phyloP scores from a whole-genome alignment of 176 grass and related monocot genomes.

The Hyparrhenia diplandra region DNA sequence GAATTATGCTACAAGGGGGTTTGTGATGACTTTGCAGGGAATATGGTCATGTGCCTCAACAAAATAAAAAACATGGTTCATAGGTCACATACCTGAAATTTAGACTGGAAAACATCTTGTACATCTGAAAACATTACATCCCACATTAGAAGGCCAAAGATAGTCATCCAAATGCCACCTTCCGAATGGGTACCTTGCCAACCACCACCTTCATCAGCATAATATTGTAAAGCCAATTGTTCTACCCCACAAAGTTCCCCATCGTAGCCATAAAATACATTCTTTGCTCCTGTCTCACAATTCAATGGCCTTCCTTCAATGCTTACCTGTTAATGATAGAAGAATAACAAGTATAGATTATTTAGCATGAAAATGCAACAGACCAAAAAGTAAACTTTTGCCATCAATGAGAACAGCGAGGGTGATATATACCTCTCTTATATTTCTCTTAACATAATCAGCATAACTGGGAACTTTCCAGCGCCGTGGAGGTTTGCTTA shows the following conservation, averaged over 20 bases:
- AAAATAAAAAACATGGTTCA: background rate
- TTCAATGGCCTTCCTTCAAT: conserved; percentile 74
- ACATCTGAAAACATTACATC: conserved; percentile 76
- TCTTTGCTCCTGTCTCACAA: conserved; percentile 69
- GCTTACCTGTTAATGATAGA: conserved; percentile 45
- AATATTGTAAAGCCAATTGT: conserved; percentile 89
- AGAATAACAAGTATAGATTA: background rate
- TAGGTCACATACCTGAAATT: conserved; percentile 76
- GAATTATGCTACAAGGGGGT: background rate
- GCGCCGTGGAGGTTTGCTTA: conserved; percentile 82
- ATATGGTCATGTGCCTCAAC: background rate
- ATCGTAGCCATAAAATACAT: conserved; percentile 89
- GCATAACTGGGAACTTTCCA: conserved; percentile 90
- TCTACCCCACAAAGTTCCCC: conserved; percentile 73
- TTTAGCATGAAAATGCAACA: background rate
- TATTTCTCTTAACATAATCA: conserved; percentile 54
- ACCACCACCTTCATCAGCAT: conserved; percentile 72
- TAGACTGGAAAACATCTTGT: conserved; percentile 74
- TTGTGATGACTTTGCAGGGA: background rate
- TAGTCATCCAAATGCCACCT: conserved; percentile 89
- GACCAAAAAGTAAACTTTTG: background rate
- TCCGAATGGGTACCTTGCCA: conserved; percentile 92
- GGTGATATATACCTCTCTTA: conserved; percentile 59
- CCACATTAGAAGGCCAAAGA: conserved; percentile 98
- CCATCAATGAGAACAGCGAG: background rate